Base-by-base conservation (phyloP, 2,329 filamentous ascomycete genomes). In the Cercospora berteroae region DNA sequence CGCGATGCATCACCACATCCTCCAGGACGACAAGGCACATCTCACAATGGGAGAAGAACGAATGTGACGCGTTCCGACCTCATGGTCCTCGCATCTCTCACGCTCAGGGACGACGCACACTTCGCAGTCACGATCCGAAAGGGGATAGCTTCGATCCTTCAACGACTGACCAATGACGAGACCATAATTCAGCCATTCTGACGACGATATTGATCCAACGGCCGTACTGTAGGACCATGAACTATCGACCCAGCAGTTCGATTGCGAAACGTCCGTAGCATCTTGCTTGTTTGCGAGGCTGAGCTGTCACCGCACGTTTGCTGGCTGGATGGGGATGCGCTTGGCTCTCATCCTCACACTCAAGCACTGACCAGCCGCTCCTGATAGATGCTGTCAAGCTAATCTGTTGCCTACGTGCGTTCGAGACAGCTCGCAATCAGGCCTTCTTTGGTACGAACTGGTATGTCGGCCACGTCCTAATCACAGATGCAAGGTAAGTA, bases 51-150 rank as follows among this genome's bases (percentile, higher is more conserved):
- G 29, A 58, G 55, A 36, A 36, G 16, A 0, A 12, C 55, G 5
- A 58, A 20, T 29, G 31, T 50, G 39, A 61, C 10, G 59, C 59
- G 59, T 20, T 8, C 18, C 59, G 39, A 23, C 6, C 33, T 60
- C 58, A 44, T 58, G 2, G 12, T 16, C 55, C 55, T 36, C 27
- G 29, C 55, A 3, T 29, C n/a, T 18, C 42, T 23, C 13, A 18
- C 0, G 31, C 13, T 18, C 16, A 44, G 29, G 25, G 59, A 50
- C n/a, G n/a, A n/a, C n/a, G n/a, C n/a, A n/a, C 25, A 23, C n/a
- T 36, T 63, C 60, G 60, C 60, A 63, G 29, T 55, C 29, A 16
- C 60, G 60, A 27, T 23, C 60, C 20, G 52, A 63, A 63, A 10
- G 6, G 60, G 48, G 36, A 52, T 63, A 48, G 42, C 44, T 31